A percentile compares a stretch with the other conserved stretches of the same genome.
Evolutionary conservation across 2,329 filamentous ascomycete species (phyloP).

Genomic region (Penicillium palitans): DNA sequence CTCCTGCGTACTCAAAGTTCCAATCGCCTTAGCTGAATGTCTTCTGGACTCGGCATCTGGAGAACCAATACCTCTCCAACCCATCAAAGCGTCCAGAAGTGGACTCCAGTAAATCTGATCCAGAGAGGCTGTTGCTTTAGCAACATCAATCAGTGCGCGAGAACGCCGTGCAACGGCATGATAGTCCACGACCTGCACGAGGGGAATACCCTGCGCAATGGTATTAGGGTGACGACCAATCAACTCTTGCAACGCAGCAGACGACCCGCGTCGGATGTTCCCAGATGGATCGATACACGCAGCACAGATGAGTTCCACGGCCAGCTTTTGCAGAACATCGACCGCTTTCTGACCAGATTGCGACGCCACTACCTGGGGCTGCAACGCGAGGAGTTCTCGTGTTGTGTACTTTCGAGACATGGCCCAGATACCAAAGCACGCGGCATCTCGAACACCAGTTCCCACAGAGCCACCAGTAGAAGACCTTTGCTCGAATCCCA

Average conservation of each 20-base stretch:
- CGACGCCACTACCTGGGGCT: slow-evolving; percentile 36
- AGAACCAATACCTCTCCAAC: slow-evolving; percentile 87
- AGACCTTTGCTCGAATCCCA: slow-evolving; percentile 86
- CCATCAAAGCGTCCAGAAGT: slow-evolving; percentile 68
- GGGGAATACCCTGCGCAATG: slow-evolving; percentile 74
- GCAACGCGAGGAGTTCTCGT: slow-evolving; percentile 67
- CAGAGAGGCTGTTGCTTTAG: slow-evolving; percentile 66
- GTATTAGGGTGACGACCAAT: slow-evolving; percentile 89
- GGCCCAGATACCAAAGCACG: slow-evolving; percentile 95
- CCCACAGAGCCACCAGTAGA: slow-evolving; percentile 82
- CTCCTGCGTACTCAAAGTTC: slow-evolving; percentile 44
- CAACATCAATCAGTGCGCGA: slow-evolving; percentile 76
- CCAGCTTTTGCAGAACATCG: slow-evolving; percentile 70
- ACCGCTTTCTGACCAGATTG: slow-evolving; percentile 31
- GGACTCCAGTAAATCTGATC: slow-evolving; percentile 65
- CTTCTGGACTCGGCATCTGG: slow-evolving; percentile 72
- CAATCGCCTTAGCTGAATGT: slow-evolving; percentile 69
- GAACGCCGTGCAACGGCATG: slow-evolving; percentile 86
- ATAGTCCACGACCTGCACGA: slow-evolving; percentile 91
- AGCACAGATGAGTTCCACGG: slow-evolving; percentile 75
- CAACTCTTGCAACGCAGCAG: slow-evolving; percentile 89
- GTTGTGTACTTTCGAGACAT: slow-evolving; percentile 84
- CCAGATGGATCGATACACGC: slow-evolving; percentile 86
- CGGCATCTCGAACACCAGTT: slow-evolving; percentile 88
- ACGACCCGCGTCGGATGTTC: slow-evolving; percentile 89